Evolutionary conservation across 495 filamentous ascomycete genomes (phyloP).

Genomic region (Amphirosellinia nigrospora): DNA sequence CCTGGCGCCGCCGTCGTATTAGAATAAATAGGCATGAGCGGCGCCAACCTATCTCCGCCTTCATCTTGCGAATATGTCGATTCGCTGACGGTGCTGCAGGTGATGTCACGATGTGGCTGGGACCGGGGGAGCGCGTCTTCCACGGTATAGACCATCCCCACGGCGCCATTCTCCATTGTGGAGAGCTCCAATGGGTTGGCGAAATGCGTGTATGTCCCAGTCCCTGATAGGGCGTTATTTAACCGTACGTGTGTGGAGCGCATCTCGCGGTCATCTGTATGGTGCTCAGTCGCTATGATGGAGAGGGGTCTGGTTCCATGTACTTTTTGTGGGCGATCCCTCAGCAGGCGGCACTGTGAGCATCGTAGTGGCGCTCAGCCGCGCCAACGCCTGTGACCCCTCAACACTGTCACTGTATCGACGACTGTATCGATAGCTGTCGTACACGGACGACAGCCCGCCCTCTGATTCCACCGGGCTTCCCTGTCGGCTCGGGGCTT

Average conservation of each 20-base stretch:
- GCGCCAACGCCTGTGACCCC: slow-evolving; percentile 13
- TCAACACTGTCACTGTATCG: slow-evolving; percentile 4
- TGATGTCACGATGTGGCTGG: slow-evolving; percentile 15
- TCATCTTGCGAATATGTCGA: slow-evolving; percentile 39
- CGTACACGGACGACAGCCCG: slow-evolving; percentile 40
- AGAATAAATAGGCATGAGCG: slow-evolving; percentile 20
- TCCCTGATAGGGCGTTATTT: neutral
- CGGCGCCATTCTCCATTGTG: neutral
- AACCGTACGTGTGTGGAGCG: neutral
- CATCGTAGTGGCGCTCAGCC: slow-evolving; percentile 1
- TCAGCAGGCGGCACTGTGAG: slow-evolving; percentile 4
- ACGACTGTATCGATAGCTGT: slow-evolving; percentile 36
- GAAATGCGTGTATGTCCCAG: slow-evolving; percentile 2
- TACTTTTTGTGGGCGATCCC: neutral
- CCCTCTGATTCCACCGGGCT: slow-evolving; percentile 37
- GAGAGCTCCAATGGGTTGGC: neutral
- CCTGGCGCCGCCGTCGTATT: slow-evolving; percentile 12
- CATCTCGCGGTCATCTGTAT: neutral
- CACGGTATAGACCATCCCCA: neutral
- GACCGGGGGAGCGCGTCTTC: neutral
- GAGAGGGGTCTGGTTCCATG: slow-evolving; percentile 3
- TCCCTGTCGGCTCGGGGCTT: slow-evolving; percentile 24
- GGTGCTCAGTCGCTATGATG: neutral
- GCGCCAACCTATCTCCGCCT: slow-evolving; percentile 30
- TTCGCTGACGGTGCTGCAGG: slow-evolving; percentile 18